Conservation (phyloP, 306 rosid species). For the Gleditsia sinensis region DNA sequence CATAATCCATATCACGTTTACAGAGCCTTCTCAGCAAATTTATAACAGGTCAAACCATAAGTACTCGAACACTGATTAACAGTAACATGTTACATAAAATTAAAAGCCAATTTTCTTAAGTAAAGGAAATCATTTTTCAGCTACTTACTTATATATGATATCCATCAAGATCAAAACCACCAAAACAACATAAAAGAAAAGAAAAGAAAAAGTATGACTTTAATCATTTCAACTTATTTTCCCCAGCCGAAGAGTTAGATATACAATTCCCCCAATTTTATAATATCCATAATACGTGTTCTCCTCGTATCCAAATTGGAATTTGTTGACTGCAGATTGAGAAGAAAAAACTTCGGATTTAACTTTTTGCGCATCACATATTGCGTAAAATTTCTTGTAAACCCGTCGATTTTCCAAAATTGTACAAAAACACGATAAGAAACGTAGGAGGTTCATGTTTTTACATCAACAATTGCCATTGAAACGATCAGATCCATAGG, state of each 20-base stretch:
- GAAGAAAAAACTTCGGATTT: not conserved
- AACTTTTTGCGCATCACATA: not conserved
- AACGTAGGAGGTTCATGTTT: not conserved
- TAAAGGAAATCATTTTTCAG: not conserved
- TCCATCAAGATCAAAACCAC: not conserved
- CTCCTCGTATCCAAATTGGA: not conserved
- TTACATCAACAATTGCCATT: not conserved
- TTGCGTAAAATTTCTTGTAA: not conserved
- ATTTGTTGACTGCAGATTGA: not conserved
- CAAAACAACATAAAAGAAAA: not conserved
- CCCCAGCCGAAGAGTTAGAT: not conserved
- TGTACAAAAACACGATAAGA: not conserved
- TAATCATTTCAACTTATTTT: not conserved
- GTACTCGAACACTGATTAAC: not conserved
- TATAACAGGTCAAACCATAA: not conserved
- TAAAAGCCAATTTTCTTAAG: not conserved
- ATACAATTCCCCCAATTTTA: not conserved
- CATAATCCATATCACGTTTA: not conserved
- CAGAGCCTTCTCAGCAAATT: not conserved
- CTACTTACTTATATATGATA: not conserved
- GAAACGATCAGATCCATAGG: conserved; percentile 14
- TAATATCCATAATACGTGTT: not conserved
- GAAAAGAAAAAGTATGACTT: not conserved
- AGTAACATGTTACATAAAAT: not conserved
- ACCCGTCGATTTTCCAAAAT: not conserved